Base-by-base conservation (phyloP, 805 yeast species). In the Helenozyma rhizophorensis region DNA sequence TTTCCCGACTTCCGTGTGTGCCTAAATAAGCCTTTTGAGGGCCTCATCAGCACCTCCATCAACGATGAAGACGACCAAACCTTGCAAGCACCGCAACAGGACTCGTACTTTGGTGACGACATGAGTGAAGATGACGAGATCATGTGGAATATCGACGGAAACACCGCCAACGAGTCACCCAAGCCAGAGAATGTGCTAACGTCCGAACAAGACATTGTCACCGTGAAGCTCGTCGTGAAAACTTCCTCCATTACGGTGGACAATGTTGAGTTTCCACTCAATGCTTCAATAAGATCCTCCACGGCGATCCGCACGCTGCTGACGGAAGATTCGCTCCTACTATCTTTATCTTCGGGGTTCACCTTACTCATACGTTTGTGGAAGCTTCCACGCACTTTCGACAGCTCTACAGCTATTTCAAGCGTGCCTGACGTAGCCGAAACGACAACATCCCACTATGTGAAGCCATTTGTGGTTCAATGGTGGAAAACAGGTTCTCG, bases 391-490 rank as follows among this genome's bases (percentile, higher is more conserved):
- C 40, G 60, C 16, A 21, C 41, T 9, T 51, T 48, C 28, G 40
- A 44, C 13, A 68, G 60, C 26, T 45, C 54, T 3, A 37, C 33
- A 33, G 33, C 34, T 14, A 26, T 19, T 13, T 13, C 15, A 5
- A 54, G 46, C 30, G 45, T 44, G 25, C 32, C 33, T 9, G 23
- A 27, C 3, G 48, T 43, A 14, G 30, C 43, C 2, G 39, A 39
- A 3, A 19, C 27, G 30, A 30, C 28, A 19, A 40, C 48, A 2
- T 47, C 43, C 13, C 50, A 49, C 19, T 47, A 61, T 4, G 56
- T 47, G 39, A 58, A 56, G 24, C 76, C 76, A 1, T 67, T 62
- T 39, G 65, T 67, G 8, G 72, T 71, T 0, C 76, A 72, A 40
- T 70, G 75, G 76, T 72, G 76, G 77, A 61, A 55, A 14, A 40